Base-by-base conservation (phyloP, 257 asterid genomes). In the Solanum chiquidenum region DNA sequence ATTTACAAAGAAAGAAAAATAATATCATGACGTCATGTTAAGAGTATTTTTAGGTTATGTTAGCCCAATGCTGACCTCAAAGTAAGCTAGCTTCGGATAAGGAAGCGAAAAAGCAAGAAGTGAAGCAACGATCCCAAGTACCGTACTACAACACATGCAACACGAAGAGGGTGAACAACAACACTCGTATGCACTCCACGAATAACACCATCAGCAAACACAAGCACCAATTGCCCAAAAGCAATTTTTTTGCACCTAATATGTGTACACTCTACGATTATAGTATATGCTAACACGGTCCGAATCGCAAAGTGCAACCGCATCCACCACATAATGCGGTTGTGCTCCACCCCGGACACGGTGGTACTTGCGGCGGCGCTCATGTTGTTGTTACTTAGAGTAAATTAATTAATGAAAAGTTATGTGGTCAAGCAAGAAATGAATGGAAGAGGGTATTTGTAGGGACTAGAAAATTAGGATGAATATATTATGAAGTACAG, bases 141-240 rank as follows among this genome's bases (percentile, higher is more conserved):
- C 92, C 1, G 98, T 93, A 14, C 95, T 92, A n/a, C n/a, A n/a
- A n/a, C n/a, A 3, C 92, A 91, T 5, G 93, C 98, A 11, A 94
- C 91, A 29, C 90, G 92, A 44, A 93, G 42, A 38, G 96, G 98
- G 42, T 90, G 94, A 91, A 90, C 86, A 58, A 83, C 44, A 13
- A 14, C 88, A 21, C 69, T 58, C 0, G 87, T 23, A 9, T 69
- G 90, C 27, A 87, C 87, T 23, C 92, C 91, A 8, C 71, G 87
- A 16, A 87, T 37, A 82, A 87, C 93, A 5, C 84, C 90, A 34
- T 85, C 91, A 2, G 88, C 92, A 73, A 91, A 92, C 18, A 91
- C 90, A 62, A 95, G 33, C 87, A 95, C 96, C 9, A 95, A 89
- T 89, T 94, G 98, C 73, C 97, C 98, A 29, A 94, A 93, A 5